Percentiles rank a stretch among this genome's conserved stretches.
Evolutionary conservation across 306 rosid genomes (phyloP).

Genomic region (Corylus americana): DNA sequence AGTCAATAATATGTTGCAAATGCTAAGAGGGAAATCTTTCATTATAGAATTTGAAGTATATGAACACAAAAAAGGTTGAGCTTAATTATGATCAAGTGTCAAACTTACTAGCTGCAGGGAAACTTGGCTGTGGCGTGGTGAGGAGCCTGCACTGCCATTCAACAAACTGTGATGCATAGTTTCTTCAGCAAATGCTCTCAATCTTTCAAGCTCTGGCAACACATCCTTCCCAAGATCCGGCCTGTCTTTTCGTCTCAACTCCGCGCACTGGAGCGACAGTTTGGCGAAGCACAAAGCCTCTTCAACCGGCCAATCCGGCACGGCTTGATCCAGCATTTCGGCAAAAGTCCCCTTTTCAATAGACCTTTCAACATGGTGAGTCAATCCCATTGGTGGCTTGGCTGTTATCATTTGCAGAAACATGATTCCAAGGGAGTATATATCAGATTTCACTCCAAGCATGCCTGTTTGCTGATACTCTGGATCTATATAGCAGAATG

Average conservation of each 20-base stretch:
- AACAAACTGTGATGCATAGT: constrained; percentile 11
- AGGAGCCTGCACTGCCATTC: constrained; percentile 17
- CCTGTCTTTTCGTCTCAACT: constrained; percentile 75
- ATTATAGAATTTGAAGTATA: neutral
- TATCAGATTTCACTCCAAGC: constrained; percentile 88
- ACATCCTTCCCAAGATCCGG: constrained; percentile 75
- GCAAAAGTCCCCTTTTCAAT: constrained; percentile 64
- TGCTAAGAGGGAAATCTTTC: too few species aligned
- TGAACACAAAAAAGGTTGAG: neutral
- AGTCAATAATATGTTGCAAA: neutral
- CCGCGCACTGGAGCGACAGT: constrained; percentile 70
- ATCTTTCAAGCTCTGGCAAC: constrained; percentile 68
- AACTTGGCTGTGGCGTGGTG: constrained; percentile 44
- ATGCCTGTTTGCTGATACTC: constrained; percentile 98
- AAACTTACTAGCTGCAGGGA: constrained; percentile 59
- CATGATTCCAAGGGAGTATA: constrained; percentile 89
- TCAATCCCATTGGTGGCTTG: constrained; percentile 83
- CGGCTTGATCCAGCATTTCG: constrained; percentile 65
- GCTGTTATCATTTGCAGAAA: constrained; percentile 80
- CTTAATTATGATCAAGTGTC: neutral
- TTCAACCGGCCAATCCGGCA: constrained; percentile 78
- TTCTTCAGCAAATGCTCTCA: constrained; percentile 61
- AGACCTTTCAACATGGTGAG: constrained; percentile 69
- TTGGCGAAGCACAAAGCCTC: constrained; percentile 63
- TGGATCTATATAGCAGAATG: constrained; percentile 94